phyloP scores from a whole-genome alignment of 2,329 filamentous ascomycete species.

The Beauveria bassiana region DNA sequence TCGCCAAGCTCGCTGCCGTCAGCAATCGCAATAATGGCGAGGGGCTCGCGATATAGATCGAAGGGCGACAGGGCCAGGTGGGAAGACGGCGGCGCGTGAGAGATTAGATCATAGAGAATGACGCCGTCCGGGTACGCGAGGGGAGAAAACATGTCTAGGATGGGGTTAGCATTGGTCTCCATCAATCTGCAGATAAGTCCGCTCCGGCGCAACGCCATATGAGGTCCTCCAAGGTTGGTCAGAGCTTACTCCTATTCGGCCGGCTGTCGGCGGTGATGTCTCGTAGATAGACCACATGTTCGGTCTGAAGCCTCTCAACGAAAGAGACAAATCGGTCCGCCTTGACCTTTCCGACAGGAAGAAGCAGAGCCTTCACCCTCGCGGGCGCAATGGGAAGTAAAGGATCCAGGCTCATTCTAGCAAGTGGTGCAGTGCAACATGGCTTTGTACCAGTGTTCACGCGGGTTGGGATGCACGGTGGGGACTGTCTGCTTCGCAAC shows the following conservation, averaged over 20 bases:
- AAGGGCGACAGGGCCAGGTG: conserved; percentile 79
- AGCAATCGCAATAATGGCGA: conserved; percentile 76
- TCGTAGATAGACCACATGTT: conserved; percentile 75
- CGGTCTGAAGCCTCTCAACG: conserved; percentile 65
- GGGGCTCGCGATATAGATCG: conserved; percentile 78
- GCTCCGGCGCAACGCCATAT: not conserved
- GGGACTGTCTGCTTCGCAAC: not conserved
- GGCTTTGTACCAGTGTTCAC: not conserved
- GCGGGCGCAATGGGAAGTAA: conserved; percentile 87
- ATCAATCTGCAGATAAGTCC: not conserved
- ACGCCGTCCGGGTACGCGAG: conserved; percentile 78
- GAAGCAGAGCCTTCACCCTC: conserved; percentile 77
- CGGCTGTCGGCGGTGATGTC: conserved; percentile 80
- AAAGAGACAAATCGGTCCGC: conserved; percentile 73
- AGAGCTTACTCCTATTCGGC: conserved; percentile 70
- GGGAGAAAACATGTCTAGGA: conserved; percentile 83
- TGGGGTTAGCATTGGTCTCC: not conserved
- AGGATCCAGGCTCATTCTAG: conserved; percentile 78
- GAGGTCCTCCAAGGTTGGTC: not conserved
- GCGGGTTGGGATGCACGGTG: not conserved
- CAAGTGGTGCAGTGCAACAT: conserved; percentile 31
- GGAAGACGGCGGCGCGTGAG: conserved; percentile 69
- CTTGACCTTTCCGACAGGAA: conserved; percentile 82
- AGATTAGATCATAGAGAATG: conserved; percentile 82
- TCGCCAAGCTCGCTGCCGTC: conserved; percentile 66